These are phyloP conservation scores for Cerioporus squamosus DNA, from an alignment of 1,284 basidiomycete genomes.

Conservation along the genomic window DNA sequence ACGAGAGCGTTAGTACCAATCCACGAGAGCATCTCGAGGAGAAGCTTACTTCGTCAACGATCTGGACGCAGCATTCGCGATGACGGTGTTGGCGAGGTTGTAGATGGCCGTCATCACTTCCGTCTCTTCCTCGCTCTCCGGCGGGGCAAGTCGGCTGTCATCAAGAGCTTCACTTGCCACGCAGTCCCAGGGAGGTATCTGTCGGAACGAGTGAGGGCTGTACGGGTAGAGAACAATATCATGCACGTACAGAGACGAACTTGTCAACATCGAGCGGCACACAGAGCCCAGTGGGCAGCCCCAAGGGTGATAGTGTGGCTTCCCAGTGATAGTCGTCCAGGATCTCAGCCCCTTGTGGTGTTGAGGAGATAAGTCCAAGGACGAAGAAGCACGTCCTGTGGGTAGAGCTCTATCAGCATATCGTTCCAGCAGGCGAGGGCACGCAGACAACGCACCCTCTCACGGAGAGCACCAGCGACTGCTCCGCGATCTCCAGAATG, in stretches of 20 bases:
- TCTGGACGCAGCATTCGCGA: conserved; percentile 91
- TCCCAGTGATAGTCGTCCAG: conserved; percentile 94
- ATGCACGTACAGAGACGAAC: conserved; percentile 73
- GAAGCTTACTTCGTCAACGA: conserved; percentile 75
- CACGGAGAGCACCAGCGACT: conserved; percentile 88
- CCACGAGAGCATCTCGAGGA: neutral
- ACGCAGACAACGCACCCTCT: conserved; percentile 71
- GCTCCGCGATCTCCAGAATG: conserved; percentile 90
- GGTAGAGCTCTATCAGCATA: neutral
- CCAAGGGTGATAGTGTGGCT: conserved; percentile 86
- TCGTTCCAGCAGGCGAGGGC: conserved; percentile 10
- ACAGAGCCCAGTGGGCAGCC: conserved; percentile 87
- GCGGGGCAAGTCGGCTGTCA: conserved; percentile 61
- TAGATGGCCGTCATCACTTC: conserved; percentile 91
- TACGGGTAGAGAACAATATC: neutral
- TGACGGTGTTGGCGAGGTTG: conserved; percentile 94
- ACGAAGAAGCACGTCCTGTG: conserved; percentile 95
- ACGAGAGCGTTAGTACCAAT: neutral
- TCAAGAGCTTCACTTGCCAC: conserved; percentile 47
- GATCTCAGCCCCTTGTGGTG: conserved; percentile 77
- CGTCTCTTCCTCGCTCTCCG: conserved; percentile 75
- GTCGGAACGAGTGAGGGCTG: neutral
- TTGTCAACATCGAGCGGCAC: conserved; percentile 83
- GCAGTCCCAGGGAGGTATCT: conserved; percentile 83
- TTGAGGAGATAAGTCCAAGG: conserved; percentile 82